Evolutionary conservation across 139 green algal species (phyloP).

Genomic region (Tetratostichococcus sp.): DNA sequence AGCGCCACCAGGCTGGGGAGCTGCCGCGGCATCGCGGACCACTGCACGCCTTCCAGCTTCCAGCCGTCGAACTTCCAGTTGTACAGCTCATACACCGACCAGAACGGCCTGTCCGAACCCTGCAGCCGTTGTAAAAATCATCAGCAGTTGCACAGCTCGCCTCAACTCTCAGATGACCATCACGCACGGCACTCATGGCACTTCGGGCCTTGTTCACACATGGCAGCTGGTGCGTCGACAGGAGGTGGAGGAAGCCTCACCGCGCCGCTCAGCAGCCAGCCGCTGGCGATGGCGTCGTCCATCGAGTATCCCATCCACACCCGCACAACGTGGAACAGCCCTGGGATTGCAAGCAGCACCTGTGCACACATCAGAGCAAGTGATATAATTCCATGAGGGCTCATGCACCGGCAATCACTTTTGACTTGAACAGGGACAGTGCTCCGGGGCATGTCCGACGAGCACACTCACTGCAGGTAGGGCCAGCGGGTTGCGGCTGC

Average conservation of each 20-base stretch:
- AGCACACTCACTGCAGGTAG: slow-evolving; percentile 31
- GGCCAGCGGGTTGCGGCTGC: slow-evolving; percentile 41
- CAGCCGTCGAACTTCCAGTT: slow-evolving; percentile 29
- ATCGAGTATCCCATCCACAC: slow-evolving; percentile 36
- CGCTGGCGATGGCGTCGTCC: slow-evolving; percentile 38
- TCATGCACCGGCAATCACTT: too few relatives aligned
- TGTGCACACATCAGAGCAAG: neutral
- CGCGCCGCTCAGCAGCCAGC: slow-evolving; percentile 56
- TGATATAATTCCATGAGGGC: too few relatives aligned
- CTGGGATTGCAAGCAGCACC: slow-evolving; percentile 42
- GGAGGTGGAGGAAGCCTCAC: too few relatives aligned
- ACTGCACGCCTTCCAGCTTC: slow-evolving; percentile 34
- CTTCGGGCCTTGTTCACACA: too few relatives aligned
- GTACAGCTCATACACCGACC: slow-evolving; percentile 66
- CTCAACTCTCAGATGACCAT: too few relatives aligned
- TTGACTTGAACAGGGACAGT: too few relatives aligned
- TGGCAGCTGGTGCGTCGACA: slow-evolving; percentile 1
- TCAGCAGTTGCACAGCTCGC: too few relatives aligned
- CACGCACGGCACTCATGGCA: too few relatives aligned
- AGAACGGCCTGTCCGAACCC: slow-evolving; percentile 37
- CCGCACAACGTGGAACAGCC: slow-evolving; percentile 45
- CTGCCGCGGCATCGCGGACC: slow-evolving; percentile 32
- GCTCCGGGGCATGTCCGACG: too few relatives aligned
- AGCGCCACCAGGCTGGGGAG: slow-evolving; percentile 33
- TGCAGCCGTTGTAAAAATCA: neutral